A percentile compares a stretch with the other conserved stretches of the same genome.
Conservation (phyloP, 495 filamentous ascomycete species). For the Penicillium parvum region DNA sequence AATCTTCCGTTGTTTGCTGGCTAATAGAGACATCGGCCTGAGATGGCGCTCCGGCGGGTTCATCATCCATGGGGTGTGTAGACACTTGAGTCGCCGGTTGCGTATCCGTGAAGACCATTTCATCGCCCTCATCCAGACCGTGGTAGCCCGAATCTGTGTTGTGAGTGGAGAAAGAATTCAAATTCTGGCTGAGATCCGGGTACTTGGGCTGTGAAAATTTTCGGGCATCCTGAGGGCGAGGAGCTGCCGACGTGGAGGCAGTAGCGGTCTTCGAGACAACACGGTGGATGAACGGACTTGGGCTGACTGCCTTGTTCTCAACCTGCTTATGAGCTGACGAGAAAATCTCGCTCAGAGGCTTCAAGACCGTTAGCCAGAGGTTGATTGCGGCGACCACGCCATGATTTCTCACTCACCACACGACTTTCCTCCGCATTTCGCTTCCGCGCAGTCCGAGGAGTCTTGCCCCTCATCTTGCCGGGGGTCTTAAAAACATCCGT, state of each 20-base stretch:
- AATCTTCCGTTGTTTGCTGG: constrained; percentile 52
- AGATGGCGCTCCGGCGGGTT: constrained; percentile 28
- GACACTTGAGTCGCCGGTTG: constrained; percentile 32
- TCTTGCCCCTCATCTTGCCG: constrained; percentile 89
- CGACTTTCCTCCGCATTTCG: constrained; percentile 58
- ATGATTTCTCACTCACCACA: constrained; percentile 49
- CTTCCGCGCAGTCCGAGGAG: constrained; percentile 78
- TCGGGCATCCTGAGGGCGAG: constrained; percentile 20
- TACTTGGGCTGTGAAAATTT: constrained; percentile 27
- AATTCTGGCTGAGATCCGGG: constrained; percentile 31
- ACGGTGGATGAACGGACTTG: constrained; percentile 33
- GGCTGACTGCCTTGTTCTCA: constrained; percentile 26
- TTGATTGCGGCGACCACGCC: constrained; percentile 2
- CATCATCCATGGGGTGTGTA: constrained; percentile 36
- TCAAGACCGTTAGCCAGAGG: constrained; percentile 14
- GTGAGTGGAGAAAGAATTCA: constrained; percentile 40
- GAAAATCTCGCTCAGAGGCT: constrained; percentile 86
- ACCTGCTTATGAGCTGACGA: constrained; percentile 47
- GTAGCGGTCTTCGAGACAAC: constrained; percentile 31
- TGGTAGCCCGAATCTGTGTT: constrained; percentile 78
- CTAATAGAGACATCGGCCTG: constrained; percentile 33
- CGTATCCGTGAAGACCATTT: constrained; percentile 31
- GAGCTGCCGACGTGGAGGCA: constrained; percentile 13
- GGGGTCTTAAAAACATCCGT: constrained; percentile 95
- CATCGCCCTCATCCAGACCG: constrained; percentile 58